These are phyloP conservation scores for Monosporozyma unispora DNA, from an alignment of 805 yeast species.

Conservation along the genomic window DNA sequence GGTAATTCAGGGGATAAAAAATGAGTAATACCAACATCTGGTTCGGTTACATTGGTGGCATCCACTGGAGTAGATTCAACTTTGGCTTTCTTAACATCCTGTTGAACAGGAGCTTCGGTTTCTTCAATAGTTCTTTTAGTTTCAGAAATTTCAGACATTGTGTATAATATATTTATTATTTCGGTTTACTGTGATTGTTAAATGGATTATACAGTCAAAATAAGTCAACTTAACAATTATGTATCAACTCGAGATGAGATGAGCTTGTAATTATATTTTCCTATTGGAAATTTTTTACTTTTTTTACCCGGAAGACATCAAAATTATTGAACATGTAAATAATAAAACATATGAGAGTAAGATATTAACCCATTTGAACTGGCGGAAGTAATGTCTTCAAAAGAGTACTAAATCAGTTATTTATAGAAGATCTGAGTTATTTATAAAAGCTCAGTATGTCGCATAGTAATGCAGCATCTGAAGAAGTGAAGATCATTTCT, in stretches of 20 bases:
- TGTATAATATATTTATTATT: constrained; percentile 1
- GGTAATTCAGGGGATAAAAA: constrained; percentile 44
- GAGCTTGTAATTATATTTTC: not conserved
- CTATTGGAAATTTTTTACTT: not conserved
- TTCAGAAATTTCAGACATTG: constrained; percentile 7
- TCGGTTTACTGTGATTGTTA: not conserved
- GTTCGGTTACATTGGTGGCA: constrained; percentile 47
- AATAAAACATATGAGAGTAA: not conserved
- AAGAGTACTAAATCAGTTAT: not conserved
- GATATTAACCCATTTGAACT: not conserved
- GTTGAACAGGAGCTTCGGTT: not conserved
- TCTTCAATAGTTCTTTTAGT: constrained; percentile 13
- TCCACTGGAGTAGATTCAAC: not conserved
- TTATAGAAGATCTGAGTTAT: not conserved
- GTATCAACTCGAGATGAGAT: not conserved
- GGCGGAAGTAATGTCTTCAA: no score
- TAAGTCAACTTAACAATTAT: not conserved
- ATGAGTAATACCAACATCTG: constrained; percentile 81
- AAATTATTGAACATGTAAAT: not conserved
- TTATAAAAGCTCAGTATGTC: not conserved
- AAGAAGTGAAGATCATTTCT: constrained; percentile 21
- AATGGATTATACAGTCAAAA: no score
- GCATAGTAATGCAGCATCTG: constrained; percentile 5
- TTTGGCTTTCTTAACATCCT: constrained; percentile 10
- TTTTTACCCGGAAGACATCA: constrained; percentile 2